These are phyloP conservation scores for Marasmius tenuissimus DNA, from an alignment of 1,284 basidiomycete genomes.

Conservation along the genomic window DNA sequence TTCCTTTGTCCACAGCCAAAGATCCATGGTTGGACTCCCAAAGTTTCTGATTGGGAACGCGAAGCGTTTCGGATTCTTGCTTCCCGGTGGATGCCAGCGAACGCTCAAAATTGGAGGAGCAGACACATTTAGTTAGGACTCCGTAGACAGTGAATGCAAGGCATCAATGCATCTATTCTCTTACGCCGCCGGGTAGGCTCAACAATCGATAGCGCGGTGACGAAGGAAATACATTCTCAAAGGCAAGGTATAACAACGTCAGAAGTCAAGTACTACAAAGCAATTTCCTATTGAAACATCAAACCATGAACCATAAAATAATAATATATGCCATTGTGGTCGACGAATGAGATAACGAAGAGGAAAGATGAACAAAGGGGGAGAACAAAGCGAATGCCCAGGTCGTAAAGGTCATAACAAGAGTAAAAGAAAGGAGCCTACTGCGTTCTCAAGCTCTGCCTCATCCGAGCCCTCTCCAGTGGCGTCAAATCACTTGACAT, in stretches of 20 bases:
- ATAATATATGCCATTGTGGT: background rate
- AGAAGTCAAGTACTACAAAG: background rate
- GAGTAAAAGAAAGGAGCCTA: background rate
- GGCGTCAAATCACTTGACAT: constrained; percentile 51
- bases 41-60: constrained; percentile 51
- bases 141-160: too few relatives aligned
- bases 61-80: constrained; percentile 51
- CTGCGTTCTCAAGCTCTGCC: constrained; percentile 36
- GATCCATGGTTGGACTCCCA: constrained; percentile 53
- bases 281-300: background rate
- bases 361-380: background rate
- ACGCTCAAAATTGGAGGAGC: too few relatives aligned
- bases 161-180: too few relatives aligned
- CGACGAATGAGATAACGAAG: background rate
- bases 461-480: constrained; percentile 53
- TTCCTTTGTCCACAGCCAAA: constrained; percentile 27
- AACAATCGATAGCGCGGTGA: too few relatives aligned
- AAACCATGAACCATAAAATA: background rate
- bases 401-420: background rate
- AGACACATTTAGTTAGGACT: too few relatives aligned
- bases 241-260: background rate
- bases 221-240: too few relatives aligned
- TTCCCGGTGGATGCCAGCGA: constrained; percentile 54
- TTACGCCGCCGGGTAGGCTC: too few relatives aligned
- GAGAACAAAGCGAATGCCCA: background rate